A percentile compares a stretch with the other conserved stretches of the same genome.
Evolutionary conservation across 2,329 filamentous ascomycete species (phyloP).

Genomic region (Pyrenochaeta sp.): DNA sequence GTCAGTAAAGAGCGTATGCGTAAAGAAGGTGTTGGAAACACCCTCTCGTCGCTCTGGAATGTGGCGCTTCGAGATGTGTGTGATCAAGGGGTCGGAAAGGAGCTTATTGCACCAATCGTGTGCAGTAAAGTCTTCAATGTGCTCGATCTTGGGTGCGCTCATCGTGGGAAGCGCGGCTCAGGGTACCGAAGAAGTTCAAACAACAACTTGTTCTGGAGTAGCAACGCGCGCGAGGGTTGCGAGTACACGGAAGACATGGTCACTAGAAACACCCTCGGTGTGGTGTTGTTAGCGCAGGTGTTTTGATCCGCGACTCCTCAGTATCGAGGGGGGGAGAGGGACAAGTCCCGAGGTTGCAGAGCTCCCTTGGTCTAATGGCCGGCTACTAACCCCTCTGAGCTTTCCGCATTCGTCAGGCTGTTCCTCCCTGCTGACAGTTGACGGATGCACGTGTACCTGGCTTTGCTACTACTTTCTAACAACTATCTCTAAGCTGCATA

Average conservation of each 20-base stretch:
- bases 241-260: not conserved
- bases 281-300: not conserved
- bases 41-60: slow-evolving; percentile 6
- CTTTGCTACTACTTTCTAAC: too few species aligned
- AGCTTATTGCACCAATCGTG: slow-evolving; percentile 34
- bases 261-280: not conserved
- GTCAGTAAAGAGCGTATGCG: slow-evolving; percentile 30
- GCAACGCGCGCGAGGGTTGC: not conserved
- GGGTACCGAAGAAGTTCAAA: too few species aligned
- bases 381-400: too few species aligned
- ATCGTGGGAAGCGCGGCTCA: not conserved
- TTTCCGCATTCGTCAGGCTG: too few species aligned
- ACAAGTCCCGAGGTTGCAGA: slow-evolving; percentile 11
- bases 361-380: too few species aligned
- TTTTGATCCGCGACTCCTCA: slow-evolving; percentile 1
- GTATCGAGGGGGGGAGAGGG: slow-evolving; percentile 3
- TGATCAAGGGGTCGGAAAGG: slow-evolving; percentile 30
- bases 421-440: too few species aligned
- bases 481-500: too few species aligned
- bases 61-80: slow-evolving; percentile 23
- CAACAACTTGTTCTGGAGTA: too few species aligned
- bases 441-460: too few species aligned
- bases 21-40: slow-evolving; percentile 31
- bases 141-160: slow-evolving; percentile 17
- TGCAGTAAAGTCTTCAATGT: slow-evolving; percentile 33